Base-by-base conservation (phyloP, 2,329 filamentous ascomycete genomes). In the Monilinia vaccinii-corymbosi region DNA sequence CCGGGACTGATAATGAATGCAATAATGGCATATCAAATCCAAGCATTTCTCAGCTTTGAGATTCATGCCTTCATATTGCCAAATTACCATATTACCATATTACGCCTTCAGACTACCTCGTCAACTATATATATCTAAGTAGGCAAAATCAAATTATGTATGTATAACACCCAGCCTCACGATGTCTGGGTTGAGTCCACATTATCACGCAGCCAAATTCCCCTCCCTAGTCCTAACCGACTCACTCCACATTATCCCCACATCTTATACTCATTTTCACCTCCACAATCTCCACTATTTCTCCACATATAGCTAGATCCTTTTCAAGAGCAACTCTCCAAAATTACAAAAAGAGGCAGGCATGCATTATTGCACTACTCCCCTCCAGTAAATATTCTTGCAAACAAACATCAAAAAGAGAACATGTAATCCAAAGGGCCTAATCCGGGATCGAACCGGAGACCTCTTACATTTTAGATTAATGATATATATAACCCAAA, bases 381-480 rank as follows among this genome's bases (percentile, higher is more conserved):
- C 6, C 25, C 25, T 6, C 25, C 25, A 28, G 6, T 28, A 6
- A 28, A 3, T 28, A 3, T 6, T 28, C 25, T 28, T 28, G n/a
- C n/a, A n/a, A n/a, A n/a, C n/a, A 28, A 36, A 4, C 11, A 18
- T 0, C 0, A 47, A 31, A 47, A 48, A 48, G 11, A 11, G n/a
- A 1, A 23, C 2, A 2, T 14, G 10, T 4, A 7, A 9, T 6
- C 4, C 6, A 28, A 48, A 0, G 49, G 49, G 49, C 49, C 50
- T 53, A 53, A 53, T 53, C 50, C 50, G 50, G 50, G 50, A 42
- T 53, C 25, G 50, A 53, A 53, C 50, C 50, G 50, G 50, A 53
- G 50, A 53, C 50, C 50, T 53, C 50, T 53, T 53, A 53, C 50
- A 53, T 0, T 42, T 42, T 7, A 11, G 11, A 53, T 42, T 31